A percentile compares a stretch with the other conserved stretches of the same genome.
Evolutionary conservation across 371 early-diverging fungal genomes (phyloP).

Genomic region (Mucor mucedo): DNA sequence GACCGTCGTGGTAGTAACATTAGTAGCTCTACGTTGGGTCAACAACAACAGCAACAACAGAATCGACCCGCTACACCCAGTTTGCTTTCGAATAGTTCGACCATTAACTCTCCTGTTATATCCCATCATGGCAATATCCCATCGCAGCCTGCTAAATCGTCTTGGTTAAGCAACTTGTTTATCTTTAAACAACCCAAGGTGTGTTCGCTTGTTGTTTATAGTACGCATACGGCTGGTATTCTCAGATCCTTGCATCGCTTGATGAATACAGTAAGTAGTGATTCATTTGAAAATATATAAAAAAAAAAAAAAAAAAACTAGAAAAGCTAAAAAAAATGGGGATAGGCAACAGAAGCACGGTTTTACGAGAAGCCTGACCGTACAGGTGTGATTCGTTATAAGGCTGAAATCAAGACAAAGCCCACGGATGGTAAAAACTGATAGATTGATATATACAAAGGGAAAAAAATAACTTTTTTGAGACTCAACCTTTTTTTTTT

Average conservation of each 20-base stretch:
- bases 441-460: not conserved
- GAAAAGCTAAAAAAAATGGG: too few relatives aligned
- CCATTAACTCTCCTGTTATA: conserved; percentile 26
- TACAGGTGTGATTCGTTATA: conserved; percentile 40
- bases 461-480: conserved; percentile 1
- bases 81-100: conserved; percentile 44
- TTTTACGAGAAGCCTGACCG: conserved; percentile 51
- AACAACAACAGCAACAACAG: conserved; percentile 15
- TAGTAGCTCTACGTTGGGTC: conserved; percentile 19
- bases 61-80: conserved; percentile 42
- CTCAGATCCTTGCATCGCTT: conserved; percentile 36
- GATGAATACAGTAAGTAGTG: conserved; percentile 36
- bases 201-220: conserved; percentile 42
- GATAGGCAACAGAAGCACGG: conserved; percentile 33
- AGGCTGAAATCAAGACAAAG: conserved; percentile 46
- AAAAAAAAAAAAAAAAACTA: too few relatives aligned
- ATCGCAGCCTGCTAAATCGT: conserved; percentile 24
- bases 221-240: conserved; percentile 32
- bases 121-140: conserved; percentile 9
- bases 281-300: not conserved
- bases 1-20: conserved; percentile 39
- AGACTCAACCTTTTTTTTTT: not conserved
- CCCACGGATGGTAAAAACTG: not conserved
- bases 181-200: conserved; percentile 57
- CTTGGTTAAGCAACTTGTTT: conserved; percentile 53